These are phyloP conservation scores for Pythium insidiosum DNA, from an alignment of 352 stramenopile genomes.

Conservation along the genomic window DNA sequence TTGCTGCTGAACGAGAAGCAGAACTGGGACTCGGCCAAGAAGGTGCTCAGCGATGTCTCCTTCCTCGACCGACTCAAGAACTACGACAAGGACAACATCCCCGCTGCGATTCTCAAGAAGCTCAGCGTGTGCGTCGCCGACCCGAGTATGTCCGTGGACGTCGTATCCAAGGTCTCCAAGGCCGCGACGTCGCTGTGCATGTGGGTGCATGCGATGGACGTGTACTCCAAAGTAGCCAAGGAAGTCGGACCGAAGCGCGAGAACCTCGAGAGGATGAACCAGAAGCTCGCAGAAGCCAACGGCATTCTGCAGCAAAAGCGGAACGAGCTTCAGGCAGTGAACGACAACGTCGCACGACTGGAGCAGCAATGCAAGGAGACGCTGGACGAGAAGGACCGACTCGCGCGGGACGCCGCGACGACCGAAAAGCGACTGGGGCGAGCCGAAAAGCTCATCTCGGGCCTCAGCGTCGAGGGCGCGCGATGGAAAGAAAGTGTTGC, in stretches of 20 bases:
- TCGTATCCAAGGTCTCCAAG: slow-evolving; percentile 90
- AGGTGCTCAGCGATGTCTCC: slow-evolving; percentile 76
- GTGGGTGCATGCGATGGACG: slow-evolving; percentile 93
- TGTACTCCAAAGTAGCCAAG: slow-evolving; percentile 94
- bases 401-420: slow-evolving; percentile 78
- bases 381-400: slow-evolving; percentile 87
- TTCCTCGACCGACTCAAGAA: slow-evolving; percentile 89
- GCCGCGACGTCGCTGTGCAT: slow-evolving; percentile 89
- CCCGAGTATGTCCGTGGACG: slow-evolving; percentile 85
- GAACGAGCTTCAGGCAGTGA: slow-evolving; percentile 82
- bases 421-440: slow-evolving; percentile 86
- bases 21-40: slow-evolving; percentile 91
- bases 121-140: slow-evolving; percentile 75
- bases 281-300: slow-evolving; percentile 86
- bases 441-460: slow-evolving; percentile 89
- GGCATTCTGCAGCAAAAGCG: slow-evolving; percentile 82
- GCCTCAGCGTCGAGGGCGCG: slow-evolving; percentile 85
- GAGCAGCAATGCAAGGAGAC: slow-evolving; percentile 89
- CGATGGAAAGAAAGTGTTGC: slow-evolving; percentile 90
- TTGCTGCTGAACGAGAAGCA: slow-evolving; percentile 90
- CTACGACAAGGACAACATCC: slow-evolving; percentile 96
- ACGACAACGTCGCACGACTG: slow-evolving; percentile 84
- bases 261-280: slow-evolving; percentile 89
- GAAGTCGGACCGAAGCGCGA: slow-evolving; percentile 91
- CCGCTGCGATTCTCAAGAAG: slow-evolving; percentile 82